These are phyloP conservation scores for Spongospora subterranea DNA, from an alignment of 208 protist species.

Conservation along the genomic window DNA sequence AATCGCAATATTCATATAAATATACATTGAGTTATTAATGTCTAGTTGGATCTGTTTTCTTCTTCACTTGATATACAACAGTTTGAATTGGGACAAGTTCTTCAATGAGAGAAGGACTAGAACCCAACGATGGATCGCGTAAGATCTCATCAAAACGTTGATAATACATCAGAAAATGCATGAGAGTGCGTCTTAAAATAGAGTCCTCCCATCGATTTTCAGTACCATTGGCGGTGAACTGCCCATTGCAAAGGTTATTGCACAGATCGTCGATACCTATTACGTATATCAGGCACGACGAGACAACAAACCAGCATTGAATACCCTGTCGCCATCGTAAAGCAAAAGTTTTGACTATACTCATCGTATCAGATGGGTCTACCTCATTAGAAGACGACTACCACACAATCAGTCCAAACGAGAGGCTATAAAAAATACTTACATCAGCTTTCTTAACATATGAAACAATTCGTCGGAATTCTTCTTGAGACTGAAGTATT, in stretches of 20 bases:
- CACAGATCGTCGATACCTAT: background rate
- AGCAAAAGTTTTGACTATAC: background rate
- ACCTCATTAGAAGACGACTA: too few species aligned
- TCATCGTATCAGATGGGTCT: background rate
- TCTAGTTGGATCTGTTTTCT: too few species aligned
- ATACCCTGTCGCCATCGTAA: background rate
- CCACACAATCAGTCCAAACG: background rate
- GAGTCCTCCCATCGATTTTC: background rate
- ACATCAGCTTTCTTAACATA: background rate
- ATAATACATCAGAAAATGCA: background rate
- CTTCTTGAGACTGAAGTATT: background rate
- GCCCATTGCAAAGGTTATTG: background rate
- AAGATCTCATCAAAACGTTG: background rate
- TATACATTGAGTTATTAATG: too few species aligned
- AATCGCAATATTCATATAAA: too few species aligned
- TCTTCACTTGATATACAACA: background rate
- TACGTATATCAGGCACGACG: background rate
- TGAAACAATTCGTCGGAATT: background rate
- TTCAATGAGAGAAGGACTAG: background rate
- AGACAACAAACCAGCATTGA: background rate
- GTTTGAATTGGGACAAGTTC: slow-evolving; percentile 5
- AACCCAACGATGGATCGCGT: background rate
- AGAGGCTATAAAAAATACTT: background rate
- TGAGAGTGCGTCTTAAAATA: background rate
- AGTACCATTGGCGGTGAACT: background rate